Evolutionary conservation across 2,329 filamentous ascomycete genomes (phyloP), one percentile per base, ranked within the genome.

Genomic region (Pyrenophora seminiperda): DNA sequence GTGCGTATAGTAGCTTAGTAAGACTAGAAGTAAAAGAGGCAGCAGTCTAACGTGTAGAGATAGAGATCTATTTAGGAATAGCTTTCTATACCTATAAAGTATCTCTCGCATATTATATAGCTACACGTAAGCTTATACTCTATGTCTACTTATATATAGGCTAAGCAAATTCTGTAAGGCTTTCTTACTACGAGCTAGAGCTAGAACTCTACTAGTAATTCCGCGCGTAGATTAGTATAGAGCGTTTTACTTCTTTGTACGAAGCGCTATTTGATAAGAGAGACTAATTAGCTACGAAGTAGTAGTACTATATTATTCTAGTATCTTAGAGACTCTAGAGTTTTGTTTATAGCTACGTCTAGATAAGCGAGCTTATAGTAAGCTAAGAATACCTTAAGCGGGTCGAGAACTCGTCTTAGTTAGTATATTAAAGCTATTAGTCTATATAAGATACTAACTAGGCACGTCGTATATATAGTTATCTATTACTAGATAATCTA

Each of bases 401-500:
- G 38, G 24, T 41, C 27, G 24, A 41, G 14, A 19, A 41, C 38
- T 41, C 7, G 9, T 6, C 1, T 13, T 6, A 31, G 27, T 41
- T 31, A 41, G 38, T 24, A 29, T 10, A 41, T 19, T 29, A 14
- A 19, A 41, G 36, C 19, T 14, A n/a, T 24, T 14, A 7, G 19
- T 38, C 19, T 19, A 24, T 24, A 29, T 5, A 19, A 29, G 22
- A 41, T 19, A 41, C 38, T 41, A 7, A 41, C 38, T 9, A 15
- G 38, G 38, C 14, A 41, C 38, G 27, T 41, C 38, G 24, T 41
- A 41, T 20, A 24, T 24, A 41, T 41, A 41, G 38, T 41, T 41
- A 9, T 41, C 38, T 31, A 41, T 11, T 29, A n/a, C 38, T 14
- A 41, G 24, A 31, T 24, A 41, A 18, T 24, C 38, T 13, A 24